These are phyloP conservation scores for Zygosaccharomyces rouxii DNA, from an alignment of 805 yeast species.

Conservation along the genomic window DNA sequence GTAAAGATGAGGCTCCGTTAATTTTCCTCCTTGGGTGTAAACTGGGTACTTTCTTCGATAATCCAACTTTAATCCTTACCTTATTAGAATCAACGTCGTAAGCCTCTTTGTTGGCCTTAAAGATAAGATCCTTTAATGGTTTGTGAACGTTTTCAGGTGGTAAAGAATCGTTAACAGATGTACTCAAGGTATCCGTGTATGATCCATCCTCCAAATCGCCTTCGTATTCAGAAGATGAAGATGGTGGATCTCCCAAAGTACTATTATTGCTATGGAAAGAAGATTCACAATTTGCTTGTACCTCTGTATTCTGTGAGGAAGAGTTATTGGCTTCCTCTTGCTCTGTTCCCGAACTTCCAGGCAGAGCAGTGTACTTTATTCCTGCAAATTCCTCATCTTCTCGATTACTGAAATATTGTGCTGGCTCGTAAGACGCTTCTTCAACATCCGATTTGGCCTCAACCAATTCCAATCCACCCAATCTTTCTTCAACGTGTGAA, in stretches of 20 bases:
- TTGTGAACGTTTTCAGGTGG: constrained; percentile 19
- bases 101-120: constrained; percentile 22
- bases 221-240: background rate
- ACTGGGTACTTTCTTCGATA: constrained; percentile 23
- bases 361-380: background rate
- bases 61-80: constrained; percentile 25
- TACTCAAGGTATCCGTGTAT: constrained; percentile 2
- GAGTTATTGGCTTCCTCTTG: background rate
- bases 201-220: background rate
- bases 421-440: background rate
- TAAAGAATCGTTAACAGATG: constrained; percentile 4
- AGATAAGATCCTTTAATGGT: constrained; percentile 26
- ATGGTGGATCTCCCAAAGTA: background rate
- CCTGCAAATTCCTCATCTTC: background rate
- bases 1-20: background rate
- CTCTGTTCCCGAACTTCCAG: background rate
- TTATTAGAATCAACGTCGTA: constrained; percentile 27
- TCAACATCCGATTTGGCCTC: background rate
- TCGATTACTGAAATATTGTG: background rate
- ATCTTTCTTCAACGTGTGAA: constrained; percentile 5
- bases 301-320: background rate
- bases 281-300: background rate
- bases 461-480: constrained; percentile 4
- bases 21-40: constrained; percentile 11
- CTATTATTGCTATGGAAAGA: background rate